These are phyloP conservation scores for Aegilops longissima DNA, from an alignment of 176 grass and related monocot genomes.

Conservation along the genomic window DNA sequence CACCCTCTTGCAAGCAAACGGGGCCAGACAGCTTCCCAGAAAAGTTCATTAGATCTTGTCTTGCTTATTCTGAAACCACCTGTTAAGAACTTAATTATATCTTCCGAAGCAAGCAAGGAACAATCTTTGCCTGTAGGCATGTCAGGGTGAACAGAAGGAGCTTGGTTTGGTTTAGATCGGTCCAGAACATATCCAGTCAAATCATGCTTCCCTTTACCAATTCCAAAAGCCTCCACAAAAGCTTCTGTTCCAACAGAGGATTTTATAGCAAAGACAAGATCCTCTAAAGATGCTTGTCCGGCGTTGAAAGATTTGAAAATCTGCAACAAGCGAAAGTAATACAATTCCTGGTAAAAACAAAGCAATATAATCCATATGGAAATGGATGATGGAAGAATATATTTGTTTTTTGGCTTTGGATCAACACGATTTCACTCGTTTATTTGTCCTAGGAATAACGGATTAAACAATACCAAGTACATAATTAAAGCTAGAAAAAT, in stretches of 20 bases:
- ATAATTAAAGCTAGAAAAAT: background rate
- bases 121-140: constrained; percentile 86
- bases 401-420: background rate
- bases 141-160: constrained; percentile 47
- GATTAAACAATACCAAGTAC: constrained; percentile 1
- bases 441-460: background rate
- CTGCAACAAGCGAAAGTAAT: constrained; percentile 48
- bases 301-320: constrained; percentile 63
- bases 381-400: constrained; percentile 25
- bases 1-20: constrained; percentile 91
- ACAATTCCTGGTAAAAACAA: constrained; percentile 6
- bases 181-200: constrained; percentile 69
- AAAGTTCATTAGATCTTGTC: constrained; percentile 86
- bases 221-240: constrained; percentile 68
- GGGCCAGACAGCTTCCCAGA: constrained; percentile 98
- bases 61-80: constrained; percentile 97
- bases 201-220: constrained; percentile 80
- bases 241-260: constrained; percentile 52
- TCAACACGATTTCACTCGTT: background rate
- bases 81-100: constrained; percentile 95
- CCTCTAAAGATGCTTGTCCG: constrained; percentile 53
- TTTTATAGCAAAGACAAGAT: constrained; percentile 74
- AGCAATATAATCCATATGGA: constrained; percentile 21
- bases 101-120: constrained; percentile 64
- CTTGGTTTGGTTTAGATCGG: constrained; percentile 58